phyloP scores from a whole-genome alignment of 2,329 filamentous ascomycete species.

The Stachybotrys chlorohalonatus region DNA sequence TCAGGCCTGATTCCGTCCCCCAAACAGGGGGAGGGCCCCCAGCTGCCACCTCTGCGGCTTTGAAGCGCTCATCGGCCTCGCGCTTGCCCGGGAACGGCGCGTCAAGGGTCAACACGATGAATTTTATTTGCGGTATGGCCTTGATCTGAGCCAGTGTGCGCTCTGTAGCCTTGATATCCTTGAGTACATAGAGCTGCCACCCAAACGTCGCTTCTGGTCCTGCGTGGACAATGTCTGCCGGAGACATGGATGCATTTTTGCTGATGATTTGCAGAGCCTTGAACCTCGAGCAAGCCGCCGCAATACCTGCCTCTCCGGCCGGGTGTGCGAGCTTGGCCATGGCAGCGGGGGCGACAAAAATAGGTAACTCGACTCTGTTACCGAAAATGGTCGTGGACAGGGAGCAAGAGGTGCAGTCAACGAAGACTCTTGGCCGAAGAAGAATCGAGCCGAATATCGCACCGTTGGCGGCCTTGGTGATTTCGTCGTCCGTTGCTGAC shows the following conservation, averaged over 20 bases:
- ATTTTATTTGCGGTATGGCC: constrained; percentile 55
- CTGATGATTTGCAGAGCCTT: constrained; percentile 51
- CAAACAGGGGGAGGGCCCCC: constrained; percentile 44
- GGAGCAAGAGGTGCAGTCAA: constrained; percentile 67
- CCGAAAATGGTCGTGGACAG: constrained; percentile 57
- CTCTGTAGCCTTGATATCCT: constrained; percentile 35
- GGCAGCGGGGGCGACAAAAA: constrained; percentile 54
- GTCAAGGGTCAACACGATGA: constrained; percentile 53
- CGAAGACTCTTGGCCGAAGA: constrained; percentile 70
- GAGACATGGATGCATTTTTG: constrained; percentile 55
- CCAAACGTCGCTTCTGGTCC: constrained; percentile 36
- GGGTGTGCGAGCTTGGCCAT: constrained; percentile 53
- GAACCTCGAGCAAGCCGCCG: constrained; percentile 38
- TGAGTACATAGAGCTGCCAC: constrained; percentile 55
- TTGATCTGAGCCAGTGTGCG: constrained; percentile 44
- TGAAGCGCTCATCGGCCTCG: constrained; percentile 34
- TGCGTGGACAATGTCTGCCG: constrained; percentile 38
- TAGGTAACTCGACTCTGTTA: constrained; percentile 37
- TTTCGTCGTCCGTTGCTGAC: constrained; percentile 68
- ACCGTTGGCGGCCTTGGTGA: constrained; percentile 68
- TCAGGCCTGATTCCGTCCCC: constrained; percentile 43
- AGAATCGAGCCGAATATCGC: constrained; percentile 66
- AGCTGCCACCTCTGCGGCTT: constrained; percentile 39
- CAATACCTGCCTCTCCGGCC: constrained; percentile 51
- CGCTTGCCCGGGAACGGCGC: constrained; percentile 48